Evolutionary conservation across 2,329 filamentous ascomycete species (phyloP).

Genomic region (Fusarium falciforme): DNA sequence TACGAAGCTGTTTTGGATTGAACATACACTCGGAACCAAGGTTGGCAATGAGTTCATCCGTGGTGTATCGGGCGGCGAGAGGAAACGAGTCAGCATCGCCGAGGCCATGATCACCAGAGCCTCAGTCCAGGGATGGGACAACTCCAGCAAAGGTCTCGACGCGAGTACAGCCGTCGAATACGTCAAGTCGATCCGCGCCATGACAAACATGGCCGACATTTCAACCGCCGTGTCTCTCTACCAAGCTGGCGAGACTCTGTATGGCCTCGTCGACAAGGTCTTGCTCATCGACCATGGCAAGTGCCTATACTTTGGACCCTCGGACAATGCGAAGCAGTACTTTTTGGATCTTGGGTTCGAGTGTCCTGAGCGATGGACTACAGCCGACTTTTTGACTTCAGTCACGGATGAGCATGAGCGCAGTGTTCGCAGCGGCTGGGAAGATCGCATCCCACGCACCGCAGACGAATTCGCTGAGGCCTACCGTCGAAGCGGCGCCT

Average conservation of each 20-base stretch:
- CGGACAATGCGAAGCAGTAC: constrained; percentile 72
- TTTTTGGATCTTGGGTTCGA: constrained; percentile 79
- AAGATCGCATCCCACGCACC: constrained; percentile 75
- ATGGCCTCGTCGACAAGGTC: constrained; percentile 79
- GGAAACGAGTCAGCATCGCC: constrained; percentile 81
- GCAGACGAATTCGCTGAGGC: constrained; percentile 73
- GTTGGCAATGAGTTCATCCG: constrained; percentile 78
- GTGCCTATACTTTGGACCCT: constrained; percentile 77
- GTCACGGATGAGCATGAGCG: constrained; percentile 81
- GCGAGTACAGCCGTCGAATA: constrained; percentile 80
- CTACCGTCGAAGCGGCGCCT: constrained; percentile 73
- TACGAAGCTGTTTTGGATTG: constrained; percentile 77
- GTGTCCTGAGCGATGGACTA: constrained; percentile 77
- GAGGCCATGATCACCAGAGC: constrained; percentile 71
- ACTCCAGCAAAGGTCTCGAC: constrained; percentile 78
- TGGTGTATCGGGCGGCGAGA: constrained; percentile 70
- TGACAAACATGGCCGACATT: constrained; percentile 78
- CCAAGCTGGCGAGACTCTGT: constrained; percentile 74
- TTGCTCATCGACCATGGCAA: constrained; percentile 78
- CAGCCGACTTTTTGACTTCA: constrained; percentile 81
- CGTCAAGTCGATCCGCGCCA: constrained; percentile 69
- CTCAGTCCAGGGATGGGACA: constrained; percentile 79
- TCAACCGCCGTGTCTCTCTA: constrained; percentile 79
- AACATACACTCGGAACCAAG: constrained; percentile 75
- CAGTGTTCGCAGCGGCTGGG: constrained; percentile 72